Base-by-base conservation (phyloP, 169 alveolate species). In the Plasmodium coatneyi region DNA sequence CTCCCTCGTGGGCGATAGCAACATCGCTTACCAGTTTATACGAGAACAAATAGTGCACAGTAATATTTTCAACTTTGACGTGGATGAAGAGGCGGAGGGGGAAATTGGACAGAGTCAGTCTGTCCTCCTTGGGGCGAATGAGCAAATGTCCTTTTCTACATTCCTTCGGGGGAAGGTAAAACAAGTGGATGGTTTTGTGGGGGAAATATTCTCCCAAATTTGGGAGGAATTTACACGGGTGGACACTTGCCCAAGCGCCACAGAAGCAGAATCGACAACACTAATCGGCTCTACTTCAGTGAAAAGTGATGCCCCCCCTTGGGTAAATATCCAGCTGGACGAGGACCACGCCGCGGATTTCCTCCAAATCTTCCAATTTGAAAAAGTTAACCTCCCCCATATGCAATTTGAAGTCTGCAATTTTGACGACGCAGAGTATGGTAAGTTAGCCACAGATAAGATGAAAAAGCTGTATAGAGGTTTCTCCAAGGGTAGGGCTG, bases 381-480 rank as follows among this genome's bases (percentile, higher is more conserved):
- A 78, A 6, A 43, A 16, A 30, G 25, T 89, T 28, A 79, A 34
- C 14, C 81, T 89, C 19, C 36, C 32, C 10, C 49, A 78, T 46
- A 56, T 89, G 34, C 80, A 89, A 12, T 32, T 89, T 7, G 36
- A 89, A 14, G 54, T 78, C 1, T 71, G 94, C 19, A 89, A 78
- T 36, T 43, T 89, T 66, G 5, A 7, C 34, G 0, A 79, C 32
- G 6, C 83, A 32, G 52, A 30, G 25, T 89, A 89, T 71, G 71
- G 34, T 25, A 39, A 78, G 41, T 2, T 79, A 41, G 90, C 94
- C 46, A 79, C 81, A 7, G 70, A 78, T 36, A 89, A 89, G 34
- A 71, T 89, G 84, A 89, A 89, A 70, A 89, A 89, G 32, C 19
- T 79, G 6, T 89, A 89, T 56, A 79, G 14, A 89, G 9, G 34